Base-by-base conservation (phyloP, 2,329 filamentous ascomycete genomes). In the Penicillium aurantiogriseum region DNA sequence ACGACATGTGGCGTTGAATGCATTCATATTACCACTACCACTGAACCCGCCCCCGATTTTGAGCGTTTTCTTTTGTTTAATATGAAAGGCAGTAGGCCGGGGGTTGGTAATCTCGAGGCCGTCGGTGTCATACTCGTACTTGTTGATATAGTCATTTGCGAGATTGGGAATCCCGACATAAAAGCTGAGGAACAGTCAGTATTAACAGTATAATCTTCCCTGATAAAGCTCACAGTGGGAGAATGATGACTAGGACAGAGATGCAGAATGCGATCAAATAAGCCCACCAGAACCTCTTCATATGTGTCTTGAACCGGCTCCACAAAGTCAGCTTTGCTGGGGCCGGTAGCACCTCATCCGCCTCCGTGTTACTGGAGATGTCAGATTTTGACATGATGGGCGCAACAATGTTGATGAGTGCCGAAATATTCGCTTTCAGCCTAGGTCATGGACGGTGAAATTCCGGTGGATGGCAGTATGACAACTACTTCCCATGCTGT, bases 211-310 rank as follows among this genome's bases (percentile, higher is more conserved):
- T 1, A 15, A 35, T 39, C 0, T 19, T 36, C 5, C 15, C 27
- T 47, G 27, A 21, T 10, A 1, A 31, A 40, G 11, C 58, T 60
- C 58, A 67, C 65, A 69, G 47, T 2, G 67, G 67, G 5, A 69
- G 59, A 17, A 69, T 51, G 4, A 58, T 58, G 7, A 69, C 57
- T 3, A 69, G 42, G 9, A 68, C 57, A n/a, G 63, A 51, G 21
- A 57, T 53, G 40, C 60, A 58, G 5, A 68, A 45, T 15, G 47
- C 59, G 29, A 68, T 60, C 33, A 64, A 35, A 53, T 69, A 69
- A 3, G 60, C 40, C 67, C 67, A 69, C 66, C 67, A 69, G 62
- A 66, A 64, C 42, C 55, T 65, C 48, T 65, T 68, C 63, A 69
- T 63, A 27, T 69, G 66, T 13, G 51, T 6, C 47, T 61, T 64